These are phyloP conservation scores for Jaltomata sinuosa DNA, from an alignment of 257 asterid species.

Conservation along the genomic window DNA sequence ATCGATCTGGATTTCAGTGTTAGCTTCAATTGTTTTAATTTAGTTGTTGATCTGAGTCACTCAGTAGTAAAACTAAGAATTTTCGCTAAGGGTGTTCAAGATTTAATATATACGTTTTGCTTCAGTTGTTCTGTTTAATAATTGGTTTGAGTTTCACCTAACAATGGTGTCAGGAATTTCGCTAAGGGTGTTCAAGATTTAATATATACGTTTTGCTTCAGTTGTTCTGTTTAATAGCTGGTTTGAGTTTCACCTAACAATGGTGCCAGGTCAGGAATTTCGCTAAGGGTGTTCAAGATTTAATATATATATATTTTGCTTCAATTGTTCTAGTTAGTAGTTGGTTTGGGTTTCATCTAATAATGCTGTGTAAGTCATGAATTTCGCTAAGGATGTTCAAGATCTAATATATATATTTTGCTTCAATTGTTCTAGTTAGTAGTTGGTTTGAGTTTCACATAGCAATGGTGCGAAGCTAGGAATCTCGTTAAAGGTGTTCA, in stretches of 20 bases:
- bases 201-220: background rate
- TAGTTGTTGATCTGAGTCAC: background rate
- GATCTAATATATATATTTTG: background rate
- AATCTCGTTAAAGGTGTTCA: too few relatives aligned
- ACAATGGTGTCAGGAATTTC: background rate
- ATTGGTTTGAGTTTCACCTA: background rate
- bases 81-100: background rate
- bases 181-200: background rate
- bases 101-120: too few relatives aligned
- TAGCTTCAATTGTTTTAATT: background rate
- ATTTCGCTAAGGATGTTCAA: background rate
- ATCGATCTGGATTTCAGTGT: background rate
- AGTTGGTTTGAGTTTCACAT: too few relatives aligned
- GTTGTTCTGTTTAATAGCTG: too few relatives aligned
- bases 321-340: too few relatives aligned
- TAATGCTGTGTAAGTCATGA: too few relatives aligned
- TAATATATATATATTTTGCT: background rate
- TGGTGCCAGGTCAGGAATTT: background rate
- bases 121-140: too few relatives aligned
- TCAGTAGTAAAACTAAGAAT: background rate
- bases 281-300: background rate
- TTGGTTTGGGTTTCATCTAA: background rate
- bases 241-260: too few relatives aligned
- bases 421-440: background rate
- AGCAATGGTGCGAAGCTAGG: too few relatives aligned